Percentiles rank a stretch among this genome's conserved stretches.
Evolutionary conservation across 768 basidiomycete genomes (phyloP).

Genomic region (Rhizopogon vulgaris): DNA sequence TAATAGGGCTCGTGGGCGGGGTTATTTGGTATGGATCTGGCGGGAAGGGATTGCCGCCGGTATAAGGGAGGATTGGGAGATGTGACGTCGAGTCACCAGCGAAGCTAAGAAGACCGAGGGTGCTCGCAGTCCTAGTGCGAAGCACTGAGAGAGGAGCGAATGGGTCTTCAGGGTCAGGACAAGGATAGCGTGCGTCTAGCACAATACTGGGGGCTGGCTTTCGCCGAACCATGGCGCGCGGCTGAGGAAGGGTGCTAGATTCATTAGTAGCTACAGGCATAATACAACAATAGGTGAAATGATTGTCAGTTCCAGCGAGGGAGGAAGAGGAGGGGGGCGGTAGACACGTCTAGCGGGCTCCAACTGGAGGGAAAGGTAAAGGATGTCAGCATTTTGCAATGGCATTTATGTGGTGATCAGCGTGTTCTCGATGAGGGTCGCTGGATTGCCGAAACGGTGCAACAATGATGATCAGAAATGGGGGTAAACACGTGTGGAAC

Average conservation of each 20-base stretch:
- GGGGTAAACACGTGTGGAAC: conserved; percentile 5
- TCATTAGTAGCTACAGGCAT: conserved; percentile 26
- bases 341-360: conserved; percentile 5
- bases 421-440: conserved; percentile 30
- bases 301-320: conserved; percentile 8
- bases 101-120: conserved; percentile 28
- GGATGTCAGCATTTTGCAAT: conserved; percentile 5
- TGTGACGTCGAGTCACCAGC: conserved; percentile 24
- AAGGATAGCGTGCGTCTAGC: conserved; percentile 51
- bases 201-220: conserved; percentile 54
- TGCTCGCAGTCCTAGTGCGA: conserved; percentile 48
- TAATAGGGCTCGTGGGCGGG: neutral
- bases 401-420: conserved; percentile 27
- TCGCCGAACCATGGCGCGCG: conserved; percentile 28
- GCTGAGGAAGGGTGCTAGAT: conserved; percentile 14
- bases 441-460: neutral
- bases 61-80: conserved; percentile 25
- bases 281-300: conserved; percentile 13
- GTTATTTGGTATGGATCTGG: conserved; percentile 25
- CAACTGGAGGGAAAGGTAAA: conserved; percentile 12
- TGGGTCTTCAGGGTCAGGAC: conserved; percentile 63
- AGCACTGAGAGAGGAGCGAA: conserved; percentile 65
- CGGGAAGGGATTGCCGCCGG: conserved; percentile 24
- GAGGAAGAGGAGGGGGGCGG: conserved; percentile 5
- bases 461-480: conserved; percentile 11